Conservation (phyloP, 2,329 filamentous ascomycete genomes). For the Calonectria henricotiae region DNA sequence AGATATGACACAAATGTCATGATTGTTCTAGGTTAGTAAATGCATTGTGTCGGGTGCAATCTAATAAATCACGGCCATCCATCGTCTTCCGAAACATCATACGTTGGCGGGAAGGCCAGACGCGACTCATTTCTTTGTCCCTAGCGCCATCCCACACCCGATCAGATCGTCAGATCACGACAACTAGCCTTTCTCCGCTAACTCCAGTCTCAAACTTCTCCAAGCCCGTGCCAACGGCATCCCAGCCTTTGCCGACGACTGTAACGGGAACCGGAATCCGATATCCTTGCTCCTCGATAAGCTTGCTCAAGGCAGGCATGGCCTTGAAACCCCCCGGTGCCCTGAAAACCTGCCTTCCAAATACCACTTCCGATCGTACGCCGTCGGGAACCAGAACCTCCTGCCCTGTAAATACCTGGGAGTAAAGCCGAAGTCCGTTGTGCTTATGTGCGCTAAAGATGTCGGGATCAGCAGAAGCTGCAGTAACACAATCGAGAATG, state of each 20-base stretch:
- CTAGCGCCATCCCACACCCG: no score
- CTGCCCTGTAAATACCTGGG: slow-evolving; percentile 43
- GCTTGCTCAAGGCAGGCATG: slow-evolving; percentile 38
- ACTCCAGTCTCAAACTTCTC: slow-evolving; percentile 38
- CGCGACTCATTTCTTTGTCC: no score
- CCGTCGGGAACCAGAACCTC: slow-evolving; percentile 32
- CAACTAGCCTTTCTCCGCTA: slow-evolving; percentile 46
- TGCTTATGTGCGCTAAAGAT: slow-evolving; percentile 32
- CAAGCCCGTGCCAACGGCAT: slow-evolving; percentile 35
- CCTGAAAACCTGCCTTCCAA: slow-evolving; percentile 42
- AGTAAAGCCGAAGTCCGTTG: slow-evolving; percentile 39
- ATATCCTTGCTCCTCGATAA: slow-evolving; percentile 38
- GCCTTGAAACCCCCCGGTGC: slow-evolving; percentile 39
- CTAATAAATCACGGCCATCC: no score
- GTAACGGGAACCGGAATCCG: slow-evolving; percentile 39
- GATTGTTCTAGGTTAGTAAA: background rate
- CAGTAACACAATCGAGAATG: slow-evolving; percentile 46
- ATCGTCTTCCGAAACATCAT: background rate
- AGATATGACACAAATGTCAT: background rate
- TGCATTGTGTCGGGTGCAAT: background rate
- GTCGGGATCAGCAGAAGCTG: slow-evolving; percentile 32
- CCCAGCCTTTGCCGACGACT: slow-evolving; percentile 40
- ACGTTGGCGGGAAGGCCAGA: no score
- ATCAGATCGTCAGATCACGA: slow-evolving; percentile 30
- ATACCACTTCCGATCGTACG: slow-evolving; percentile 33